phyloP scores from a whole-genome alignment of 331 rosid species.

The Rhamnella rubrinervis region DNA sequence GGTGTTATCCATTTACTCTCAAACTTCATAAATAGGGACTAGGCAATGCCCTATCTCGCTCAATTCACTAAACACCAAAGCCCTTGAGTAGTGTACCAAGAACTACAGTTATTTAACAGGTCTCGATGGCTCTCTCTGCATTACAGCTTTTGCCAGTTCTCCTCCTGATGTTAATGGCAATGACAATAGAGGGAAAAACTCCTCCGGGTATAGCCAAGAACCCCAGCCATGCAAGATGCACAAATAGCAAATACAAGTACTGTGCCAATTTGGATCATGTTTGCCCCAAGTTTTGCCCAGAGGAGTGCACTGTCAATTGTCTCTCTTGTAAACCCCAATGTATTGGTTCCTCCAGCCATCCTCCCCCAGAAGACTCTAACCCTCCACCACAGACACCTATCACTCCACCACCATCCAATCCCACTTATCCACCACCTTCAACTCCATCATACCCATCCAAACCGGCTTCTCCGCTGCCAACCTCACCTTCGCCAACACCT shows the following conservation, averaged over 20 bases:
- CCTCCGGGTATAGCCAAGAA: conserved; percentile 55
- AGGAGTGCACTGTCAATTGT: conserved; percentile 51
- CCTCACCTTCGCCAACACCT: conserved; percentile 1
- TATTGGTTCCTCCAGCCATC: conserved; percentile 22
- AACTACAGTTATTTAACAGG: not conserved
- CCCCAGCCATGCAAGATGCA: conserved; percentile 44
- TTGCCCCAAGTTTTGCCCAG: conserved; percentile 62
- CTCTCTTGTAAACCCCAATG: conserved; percentile 58
- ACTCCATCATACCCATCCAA: not conserved
- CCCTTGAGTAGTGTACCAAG: not conserved
- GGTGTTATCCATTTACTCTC: conserved; percentile 4
- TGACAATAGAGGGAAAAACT: conserved; percentile 22
- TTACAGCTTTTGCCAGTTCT: conserved; percentile 19
- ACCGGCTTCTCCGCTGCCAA: not conserved
- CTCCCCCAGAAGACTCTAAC: conserved; percentile 10
- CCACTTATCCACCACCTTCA: not conserved
- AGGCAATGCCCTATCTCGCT: not conserved
- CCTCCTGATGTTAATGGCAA: conserved; percentile 16
- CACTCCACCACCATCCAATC: not conserved
- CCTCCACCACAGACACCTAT: not conserved
- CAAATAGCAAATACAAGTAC: conserved; percentile 43
- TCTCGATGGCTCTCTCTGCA: conserved; percentile 23
- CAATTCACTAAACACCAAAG: conserved; percentile 19
- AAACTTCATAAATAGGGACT: conserved; percentile 34
- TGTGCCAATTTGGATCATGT: conserved; percentile 56